phyloP scores from a whole-genome alignment of 2,329 filamentous ascomycete species.

The Beauveria pseudobassiana region DNA sequence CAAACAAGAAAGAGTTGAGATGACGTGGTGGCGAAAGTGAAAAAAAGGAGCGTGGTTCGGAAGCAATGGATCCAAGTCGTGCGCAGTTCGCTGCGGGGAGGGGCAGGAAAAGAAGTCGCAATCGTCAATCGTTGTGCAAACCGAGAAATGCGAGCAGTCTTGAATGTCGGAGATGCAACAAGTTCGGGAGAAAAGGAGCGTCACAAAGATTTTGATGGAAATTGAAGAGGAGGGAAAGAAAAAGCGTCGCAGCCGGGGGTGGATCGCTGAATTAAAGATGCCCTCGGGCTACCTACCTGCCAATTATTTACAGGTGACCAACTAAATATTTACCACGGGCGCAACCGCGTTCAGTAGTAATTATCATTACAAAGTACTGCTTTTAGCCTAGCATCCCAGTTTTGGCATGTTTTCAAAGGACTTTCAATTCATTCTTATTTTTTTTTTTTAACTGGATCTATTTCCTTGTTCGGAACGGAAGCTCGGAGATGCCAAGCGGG shows the following conservation, averaged over 20 bases:
- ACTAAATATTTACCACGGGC: neutral
- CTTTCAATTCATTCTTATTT: neutral
- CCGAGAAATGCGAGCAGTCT: neutral
- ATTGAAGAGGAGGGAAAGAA: neutral
- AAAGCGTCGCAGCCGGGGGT: neutral
- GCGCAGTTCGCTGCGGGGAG: neutral
- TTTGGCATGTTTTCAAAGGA: neutral
- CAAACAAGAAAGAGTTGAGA: neutral
- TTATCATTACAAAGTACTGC: neutral
- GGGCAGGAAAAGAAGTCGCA: too few relatives aligned
- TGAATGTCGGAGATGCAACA: neutral
- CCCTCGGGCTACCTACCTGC: neutral
- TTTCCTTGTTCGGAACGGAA: conserved; percentile 7
- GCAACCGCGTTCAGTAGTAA: too few relatives aligned
- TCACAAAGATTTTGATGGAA: neutral
- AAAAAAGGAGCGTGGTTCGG: conserved; percentile 4
- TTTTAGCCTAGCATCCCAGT: neutral
- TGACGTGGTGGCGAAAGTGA: neutral
- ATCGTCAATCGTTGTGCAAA: neutral
- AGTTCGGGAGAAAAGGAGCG: neutral
- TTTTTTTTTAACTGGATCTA: neutral
- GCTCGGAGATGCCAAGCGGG: conserved; percentile 1
- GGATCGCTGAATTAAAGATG: conserved; percentile 2
- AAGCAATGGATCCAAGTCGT: neutral
- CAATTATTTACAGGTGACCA: neutral